Conservation (phyloP, 2,329 filamentous ascomycete genomes). For the Paraphaeosphaeria sporulosa region DNA sequence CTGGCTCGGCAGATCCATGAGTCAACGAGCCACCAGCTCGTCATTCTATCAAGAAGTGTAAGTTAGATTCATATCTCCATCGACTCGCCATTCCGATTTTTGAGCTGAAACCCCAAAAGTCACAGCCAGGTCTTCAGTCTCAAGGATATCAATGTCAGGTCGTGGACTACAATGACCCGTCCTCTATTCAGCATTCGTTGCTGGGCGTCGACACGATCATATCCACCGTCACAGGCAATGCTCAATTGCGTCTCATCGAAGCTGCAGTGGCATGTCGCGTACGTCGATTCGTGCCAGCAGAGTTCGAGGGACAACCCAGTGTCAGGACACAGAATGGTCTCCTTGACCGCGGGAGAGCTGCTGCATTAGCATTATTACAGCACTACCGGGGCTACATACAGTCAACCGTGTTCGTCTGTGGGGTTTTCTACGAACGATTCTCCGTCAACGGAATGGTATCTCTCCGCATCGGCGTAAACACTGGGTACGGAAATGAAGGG, state of each 20-base stretch:
- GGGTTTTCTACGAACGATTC: constrained; percentile 79
- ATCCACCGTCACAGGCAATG: constrained; percentile 72
- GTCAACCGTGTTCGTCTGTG: constrained; percentile 76
- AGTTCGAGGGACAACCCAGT: constrained; percentile 72
- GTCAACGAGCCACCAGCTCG: constrained; percentile 70
- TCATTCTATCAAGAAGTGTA: constrained; percentile 74
- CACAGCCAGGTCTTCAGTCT: constrained; percentile 61
- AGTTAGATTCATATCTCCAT: constrained; percentile 33
- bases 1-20: constrained; percentile 67
- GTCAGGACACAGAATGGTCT: constrained; percentile 65
- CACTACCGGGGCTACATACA: constrained; percentile 66
- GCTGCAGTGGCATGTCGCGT: constrained; percentile 72
- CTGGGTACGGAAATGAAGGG: constrained; percentile 64
- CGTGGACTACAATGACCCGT: constrained; percentile 70
- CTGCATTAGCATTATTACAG: constrained; percentile 65
- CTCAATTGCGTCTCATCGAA: constrained; percentile 76
- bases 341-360: constrained; percentile 66
- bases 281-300: constrained; percentile 74
- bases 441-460: constrained; percentile 69
- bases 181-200: constrained; percentile 70
- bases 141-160: constrained; percentile 71
- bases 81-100: background rate
- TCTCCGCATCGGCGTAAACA: constrained; percentile 66
- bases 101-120: constrained; percentile 48
- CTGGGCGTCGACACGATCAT: constrained; percentile 77